These are phyloP conservation scores for Solanum sitiens DNA, from an alignment of 257 asterid species.

Conservation along the genomic window DNA sequence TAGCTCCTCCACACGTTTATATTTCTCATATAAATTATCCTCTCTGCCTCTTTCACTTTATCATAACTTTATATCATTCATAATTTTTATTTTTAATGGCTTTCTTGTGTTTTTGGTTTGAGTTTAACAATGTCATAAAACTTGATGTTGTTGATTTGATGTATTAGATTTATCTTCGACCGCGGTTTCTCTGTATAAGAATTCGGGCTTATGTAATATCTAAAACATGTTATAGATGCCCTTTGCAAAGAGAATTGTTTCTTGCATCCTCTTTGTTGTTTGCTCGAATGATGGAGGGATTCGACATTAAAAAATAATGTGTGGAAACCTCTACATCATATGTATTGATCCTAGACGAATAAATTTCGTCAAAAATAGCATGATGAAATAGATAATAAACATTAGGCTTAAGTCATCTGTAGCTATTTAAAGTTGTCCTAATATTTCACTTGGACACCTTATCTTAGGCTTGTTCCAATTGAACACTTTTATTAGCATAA, in stretches of 20 bases:
- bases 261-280: rapidly evolving
- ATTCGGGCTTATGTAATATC: neutral
- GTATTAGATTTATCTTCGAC: neutral
- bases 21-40: neutral
- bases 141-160: neutral
- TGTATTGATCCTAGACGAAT: neutral
- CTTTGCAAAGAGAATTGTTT: neutral
- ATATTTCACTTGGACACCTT: no score
- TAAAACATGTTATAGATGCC: neutral
- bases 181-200: neutral
- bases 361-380: neutral
- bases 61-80: neutral
- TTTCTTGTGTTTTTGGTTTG: neutral
- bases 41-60: neutral
- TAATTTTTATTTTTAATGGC: no score
- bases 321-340: no score
- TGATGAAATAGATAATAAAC: no score
- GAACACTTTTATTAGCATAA: no score
- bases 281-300: neutral
- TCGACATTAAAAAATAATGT: neutral
- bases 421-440: no score
- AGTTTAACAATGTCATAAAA: neutral
- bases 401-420: no score
- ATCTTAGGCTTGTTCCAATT: no score
- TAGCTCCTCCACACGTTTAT: neutral